Conservation (phyloP, 2,329 filamentous ascomycete species). For the Cladosporium sp. region DNA sequence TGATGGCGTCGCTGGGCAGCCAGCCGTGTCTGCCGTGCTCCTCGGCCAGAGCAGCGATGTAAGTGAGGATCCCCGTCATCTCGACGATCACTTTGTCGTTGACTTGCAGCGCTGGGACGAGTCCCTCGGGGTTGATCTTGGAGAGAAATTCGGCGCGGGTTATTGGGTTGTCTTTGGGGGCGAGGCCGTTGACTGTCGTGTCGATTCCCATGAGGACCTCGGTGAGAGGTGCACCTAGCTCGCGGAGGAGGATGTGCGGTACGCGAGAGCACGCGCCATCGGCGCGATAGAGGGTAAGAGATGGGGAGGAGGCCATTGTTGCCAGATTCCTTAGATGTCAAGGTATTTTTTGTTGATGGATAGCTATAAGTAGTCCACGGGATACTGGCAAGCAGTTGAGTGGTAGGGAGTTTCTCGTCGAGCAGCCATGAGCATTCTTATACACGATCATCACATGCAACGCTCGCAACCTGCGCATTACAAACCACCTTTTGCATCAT, state of each 20-base stretch:
- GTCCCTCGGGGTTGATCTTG: conserved; percentile 39
- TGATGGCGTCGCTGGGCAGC: conserved; percentile 35
- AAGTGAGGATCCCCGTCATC: conserved; percentile 38
- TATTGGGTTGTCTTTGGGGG: background rate
- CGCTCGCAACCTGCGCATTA: background rate
- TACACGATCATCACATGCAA: background rate
- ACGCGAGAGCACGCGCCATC: conserved; percentile 16
- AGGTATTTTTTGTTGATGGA: background rate
- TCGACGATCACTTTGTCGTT: conserved; percentile 40
- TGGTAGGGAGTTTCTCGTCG: background rate
- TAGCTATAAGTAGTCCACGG: background rate
- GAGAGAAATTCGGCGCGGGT: conserved; percentile 24
- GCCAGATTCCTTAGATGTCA: background rate
- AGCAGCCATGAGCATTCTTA: background rate
- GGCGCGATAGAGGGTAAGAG: conserved; percentile 18
- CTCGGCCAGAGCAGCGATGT: conserved; percentile 37
- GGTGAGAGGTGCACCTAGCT: conserved; percentile 5
- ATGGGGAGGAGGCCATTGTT: background rate
- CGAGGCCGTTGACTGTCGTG: background rate
- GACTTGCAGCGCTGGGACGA: conserved; percentile 37
- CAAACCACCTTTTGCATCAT: background rate
- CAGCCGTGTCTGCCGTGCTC: conserved; percentile 33
- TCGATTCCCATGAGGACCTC: conserved; percentile 2
- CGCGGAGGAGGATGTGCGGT: conserved; percentile 19
- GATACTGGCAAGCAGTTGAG: background rate